A percentile compares a stretch with the other conserved stretches of the same genome.
These are phyloP conservation scores for Ascoidea rubescens DNA, from an alignment of 805 yeast genomes.

Conservation along the genomic window DNA sequence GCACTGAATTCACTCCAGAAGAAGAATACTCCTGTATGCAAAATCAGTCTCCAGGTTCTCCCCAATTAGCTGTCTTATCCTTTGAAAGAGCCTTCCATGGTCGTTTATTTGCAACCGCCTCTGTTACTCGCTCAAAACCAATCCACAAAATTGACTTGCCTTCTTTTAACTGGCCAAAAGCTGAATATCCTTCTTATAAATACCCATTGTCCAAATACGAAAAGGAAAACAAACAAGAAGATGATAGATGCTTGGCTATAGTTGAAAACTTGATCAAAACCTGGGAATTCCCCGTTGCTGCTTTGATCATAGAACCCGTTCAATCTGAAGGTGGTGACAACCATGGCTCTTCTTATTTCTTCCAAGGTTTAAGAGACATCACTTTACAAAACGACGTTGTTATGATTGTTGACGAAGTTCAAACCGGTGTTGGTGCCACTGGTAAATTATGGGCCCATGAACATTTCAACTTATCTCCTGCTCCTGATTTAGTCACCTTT, in stretches of 20 bases:
- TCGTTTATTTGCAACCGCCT: slow-evolving; percentile 38
- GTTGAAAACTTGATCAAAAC: slow-evolving; percentile 26
- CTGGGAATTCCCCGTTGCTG: slow-evolving; percentile 33
- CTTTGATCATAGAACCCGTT: slow-evolving; percentile 43
- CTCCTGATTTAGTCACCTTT: slow-evolving; percentile 59
- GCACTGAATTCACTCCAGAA: slow-evolving; percentile 27
- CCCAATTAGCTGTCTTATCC: slow-evolving; percentile 38
- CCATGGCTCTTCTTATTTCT: slow-evolving; percentile 48
- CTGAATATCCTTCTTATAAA: slow-evolving; percentile 37
- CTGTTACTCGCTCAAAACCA: slow-evolving; percentile 43
- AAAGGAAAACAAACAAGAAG: slow-evolving; percentile 32
- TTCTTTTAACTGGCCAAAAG: slow-evolving; percentile 46
- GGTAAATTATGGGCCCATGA: slow-evolving; percentile 68
- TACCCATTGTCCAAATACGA: slow-evolving; percentile 35
- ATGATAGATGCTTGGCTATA: slow-evolving; percentile 29
- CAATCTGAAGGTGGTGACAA: slow-evolving; percentile 72
- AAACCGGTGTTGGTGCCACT: slow-evolving; percentile 63
- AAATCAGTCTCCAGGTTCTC: slow-evolving; percentile 36
- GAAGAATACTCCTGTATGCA: slow-evolving; percentile 35
- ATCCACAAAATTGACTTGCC: slow-evolving; percentile 45
- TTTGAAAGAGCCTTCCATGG: slow-evolving; percentile 46
- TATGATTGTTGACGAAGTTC: slow-evolving; percentile 60
- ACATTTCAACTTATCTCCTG: slow-evolving; percentile 45
- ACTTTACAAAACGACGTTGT: slow-evolving; percentile 43
- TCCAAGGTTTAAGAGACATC: slow-evolving; percentile 48